Conservation (phyloP, 2,329 filamentous ascomycete genomes). For the Epichloe uncinata region DNA sequence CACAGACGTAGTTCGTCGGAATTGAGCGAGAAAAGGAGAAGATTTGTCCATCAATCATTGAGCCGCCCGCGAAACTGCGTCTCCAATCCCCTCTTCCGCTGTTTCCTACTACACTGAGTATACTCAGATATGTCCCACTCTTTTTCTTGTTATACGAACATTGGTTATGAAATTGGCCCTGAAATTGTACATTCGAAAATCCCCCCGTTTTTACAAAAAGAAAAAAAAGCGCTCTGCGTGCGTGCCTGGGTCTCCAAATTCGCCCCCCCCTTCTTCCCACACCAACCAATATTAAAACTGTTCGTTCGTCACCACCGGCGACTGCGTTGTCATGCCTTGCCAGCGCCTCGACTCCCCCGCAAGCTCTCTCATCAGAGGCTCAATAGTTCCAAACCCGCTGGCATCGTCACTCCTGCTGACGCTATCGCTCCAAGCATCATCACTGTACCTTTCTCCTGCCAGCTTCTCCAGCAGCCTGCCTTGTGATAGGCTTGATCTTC, state of each 20-base stretch:
- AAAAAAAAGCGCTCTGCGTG: neutral
- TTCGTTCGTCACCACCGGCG: neutral
- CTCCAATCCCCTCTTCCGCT: no score
- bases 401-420: constrained; percentile 16
- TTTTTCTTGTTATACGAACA: no score
- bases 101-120: no score
- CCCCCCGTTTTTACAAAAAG: neutral
- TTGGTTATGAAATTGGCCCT: no score
- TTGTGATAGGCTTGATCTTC: constrained; percentile 15
- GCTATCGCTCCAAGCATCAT: constrained; percentile 13
- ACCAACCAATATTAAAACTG: neutral
- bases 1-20: no score
- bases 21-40: no score
- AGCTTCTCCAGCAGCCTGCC: constrained; percentile 18
- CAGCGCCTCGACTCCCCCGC: constrained; percentile 16
- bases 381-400: constrained; percentile 26
- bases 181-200: no score
- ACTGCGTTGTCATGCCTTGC: constrained; percentile 6
- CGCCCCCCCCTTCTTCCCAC: no score
- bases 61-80: no score
- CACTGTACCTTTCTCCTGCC: constrained; percentile 3
- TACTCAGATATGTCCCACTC: no score
- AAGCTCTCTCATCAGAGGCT: constrained; percentile 32
- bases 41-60: no score
- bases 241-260: no score